Conservation (phyloP, 1,284 basidiomycete genomes). For the Lignosus rhinocerotis region DNA sequence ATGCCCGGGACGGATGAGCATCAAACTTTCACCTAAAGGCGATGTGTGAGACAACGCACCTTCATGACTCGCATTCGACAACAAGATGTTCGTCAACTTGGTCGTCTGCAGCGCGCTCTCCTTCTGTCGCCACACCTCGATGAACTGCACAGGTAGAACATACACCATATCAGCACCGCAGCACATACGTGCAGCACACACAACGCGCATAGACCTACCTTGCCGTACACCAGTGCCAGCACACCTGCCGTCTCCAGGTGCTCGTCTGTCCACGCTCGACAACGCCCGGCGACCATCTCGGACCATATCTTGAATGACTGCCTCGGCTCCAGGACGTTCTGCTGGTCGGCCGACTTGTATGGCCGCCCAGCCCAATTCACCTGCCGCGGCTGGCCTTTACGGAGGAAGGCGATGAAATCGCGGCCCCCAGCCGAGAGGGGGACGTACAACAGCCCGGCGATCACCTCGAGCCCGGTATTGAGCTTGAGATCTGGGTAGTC, state of each 20-base stretch:
- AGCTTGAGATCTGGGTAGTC: conserved; percentile 81
- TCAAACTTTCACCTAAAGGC: conserved; percentile 5
- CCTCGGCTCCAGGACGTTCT: conserved; percentile 65
- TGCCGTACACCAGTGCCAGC: conserved; percentile 82
- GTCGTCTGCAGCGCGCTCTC: conserved; percentile 78
- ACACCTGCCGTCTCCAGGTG: conserved; percentile 87
- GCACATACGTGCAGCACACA: background rate
- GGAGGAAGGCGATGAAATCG: conserved; percentile 83
- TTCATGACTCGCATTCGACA: conserved; percentile 91
- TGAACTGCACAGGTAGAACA: conserved; percentile 51
- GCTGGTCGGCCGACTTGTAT: conserved; percentile 46
- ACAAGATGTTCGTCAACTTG: conserved; percentile 76
- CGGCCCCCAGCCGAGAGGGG: conserved; percentile 72
- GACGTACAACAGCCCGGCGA: conserved; percentile 81
- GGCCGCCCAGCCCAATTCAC: conserved; percentile 84
- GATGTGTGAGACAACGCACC: conserved; percentile 41
- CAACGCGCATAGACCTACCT: conserved; percentile 38
- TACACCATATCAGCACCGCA: background rate
- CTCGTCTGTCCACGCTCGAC: conserved; percentile 82
- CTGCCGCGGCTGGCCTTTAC: conserved; percentile 73
- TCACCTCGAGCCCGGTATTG: conserved; percentile 67
- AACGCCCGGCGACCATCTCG: conserved; percentile 74
- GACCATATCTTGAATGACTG: conserved; percentile 85
- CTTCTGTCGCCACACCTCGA: conserved; percentile 88
- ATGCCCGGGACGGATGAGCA: background rate